Base-by-base conservation (phyloP, 768 basidiomycete genomes). In the Suillus placidus region DNA sequence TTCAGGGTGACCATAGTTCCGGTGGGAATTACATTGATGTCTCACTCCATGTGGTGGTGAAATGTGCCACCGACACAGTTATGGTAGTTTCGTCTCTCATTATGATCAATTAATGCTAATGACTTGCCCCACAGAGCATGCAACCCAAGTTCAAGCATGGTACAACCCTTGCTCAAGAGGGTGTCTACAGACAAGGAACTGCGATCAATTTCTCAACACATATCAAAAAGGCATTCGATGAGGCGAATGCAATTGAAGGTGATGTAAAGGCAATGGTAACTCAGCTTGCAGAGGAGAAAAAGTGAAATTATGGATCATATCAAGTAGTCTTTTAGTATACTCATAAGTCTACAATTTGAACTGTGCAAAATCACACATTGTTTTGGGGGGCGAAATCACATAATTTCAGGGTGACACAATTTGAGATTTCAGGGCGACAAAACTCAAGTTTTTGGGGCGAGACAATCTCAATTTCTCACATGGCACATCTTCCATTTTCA, bases 1-100 rank as follows among this genome's bases (percentile, higher is more conserved):
- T 61, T 26, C 43, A n/a, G n/a, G 42, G 13, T 18, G 26, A 12
- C 1, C 4, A 7, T 34, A 30, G 30, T 7, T 37, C 60, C 9
- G 42, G 60, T 26, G 42, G 60, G 2, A 61, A 61, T n/a, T 45
- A 61, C 47, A 42, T 61, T 5, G 60, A 61, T 61, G 40, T 61
- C 23, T 61, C 60, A 9, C 60, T 61, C 3, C 6, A 8, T 14
- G 61, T 30, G 13, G 61, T 62, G 37, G 61, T 62, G 9, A 62
- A 62, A 45, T 47, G 42, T 45, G 61, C 42, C 23, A 62, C 40
- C 6, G 61, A 62, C 9, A 62, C 45, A 47, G 30, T 45, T 7
- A 62, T 62, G 61, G 61, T 62, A 32, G 0, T n/a, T n/a, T 30
- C 0, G 12, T 26, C 47, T 49, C 47, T 26, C 47, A n/a, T 45